Evolutionary conservation across 164 flowering plant genomes (phyloP).

Genomic region (Cinnamomum chago): DNA sequence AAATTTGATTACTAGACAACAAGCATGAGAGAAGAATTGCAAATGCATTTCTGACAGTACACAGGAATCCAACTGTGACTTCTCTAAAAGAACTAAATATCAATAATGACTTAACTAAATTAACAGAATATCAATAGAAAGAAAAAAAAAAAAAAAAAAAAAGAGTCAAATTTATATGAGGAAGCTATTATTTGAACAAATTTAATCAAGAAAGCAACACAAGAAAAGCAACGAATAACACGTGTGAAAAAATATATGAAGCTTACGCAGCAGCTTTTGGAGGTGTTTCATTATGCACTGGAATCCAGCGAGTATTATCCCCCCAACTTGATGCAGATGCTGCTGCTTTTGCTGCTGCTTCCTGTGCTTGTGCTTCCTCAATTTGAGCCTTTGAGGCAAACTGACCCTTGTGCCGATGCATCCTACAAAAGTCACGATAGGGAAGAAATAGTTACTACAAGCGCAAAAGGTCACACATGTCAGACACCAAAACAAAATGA

Average conservation of each 20-base stretch:
- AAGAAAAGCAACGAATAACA: background rate
- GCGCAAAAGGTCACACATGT: too few relatives aligned
- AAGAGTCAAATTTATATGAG: background rate
- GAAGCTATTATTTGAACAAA: background rate
- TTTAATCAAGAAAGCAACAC: background rate
- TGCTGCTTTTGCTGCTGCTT: background rate
- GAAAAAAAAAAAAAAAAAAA: too few relatives aligned
- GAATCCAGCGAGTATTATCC: background rate
- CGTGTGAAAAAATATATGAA: background rate
- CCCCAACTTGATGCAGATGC: conserved; percentile 7
- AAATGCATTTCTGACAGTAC: too few relatives aligned
- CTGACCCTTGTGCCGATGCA: conserved; percentile 17
- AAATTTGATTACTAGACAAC: too few relatives aligned
- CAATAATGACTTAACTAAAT: too few relatives aligned
- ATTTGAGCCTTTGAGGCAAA: conserved; percentile 9
- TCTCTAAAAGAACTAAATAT: too few relatives aligned
- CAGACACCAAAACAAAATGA: too few relatives aligned
- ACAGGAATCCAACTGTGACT: too few relatives aligned
- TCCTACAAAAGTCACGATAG: conserved; percentile 7
- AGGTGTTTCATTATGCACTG: background rate
- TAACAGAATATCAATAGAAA: too few relatives aligned
- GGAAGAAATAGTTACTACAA: background rate
- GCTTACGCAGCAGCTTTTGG: conserved; percentile 5
- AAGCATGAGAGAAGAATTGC: too few relatives aligned
- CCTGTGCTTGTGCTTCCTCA: conserved; percentile 4